Conservation (phyloP, 164 flowering plant species). For the Kalanchoe fedtschenkoi region DNA sequence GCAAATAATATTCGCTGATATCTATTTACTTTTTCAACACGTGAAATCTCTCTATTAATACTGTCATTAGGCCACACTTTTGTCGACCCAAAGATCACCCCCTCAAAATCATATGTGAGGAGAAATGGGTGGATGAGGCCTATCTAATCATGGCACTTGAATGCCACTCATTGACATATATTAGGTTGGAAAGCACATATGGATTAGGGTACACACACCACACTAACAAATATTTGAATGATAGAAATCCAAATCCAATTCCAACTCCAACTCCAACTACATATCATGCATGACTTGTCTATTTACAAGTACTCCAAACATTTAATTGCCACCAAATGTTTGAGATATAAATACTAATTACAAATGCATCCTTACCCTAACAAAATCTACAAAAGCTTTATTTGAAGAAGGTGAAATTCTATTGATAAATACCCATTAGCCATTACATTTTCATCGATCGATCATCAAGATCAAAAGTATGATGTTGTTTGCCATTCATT, state of each 20-base stretch:
- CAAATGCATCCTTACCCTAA: no score
- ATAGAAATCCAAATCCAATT: background rate
- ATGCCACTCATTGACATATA: conserved; percentile 4
- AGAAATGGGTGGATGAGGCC: background rate
- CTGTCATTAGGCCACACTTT: no score
- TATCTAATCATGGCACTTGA: conserved; percentile 2
- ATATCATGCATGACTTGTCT: background rate
- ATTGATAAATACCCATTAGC: no score
- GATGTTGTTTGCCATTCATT: conserved; percentile 4
- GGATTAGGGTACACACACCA: background rate
- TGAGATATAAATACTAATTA: no score
- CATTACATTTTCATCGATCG: background rate
- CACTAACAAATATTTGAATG: no score
- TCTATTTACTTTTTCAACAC: no score
- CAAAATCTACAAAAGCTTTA: no score
- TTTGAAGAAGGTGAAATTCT: no score
- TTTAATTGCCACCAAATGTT: background rate
- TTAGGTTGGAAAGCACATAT: conserved; percentile 4
- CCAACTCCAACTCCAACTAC: background rate
- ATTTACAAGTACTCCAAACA: background rate
- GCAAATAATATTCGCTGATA: no score
- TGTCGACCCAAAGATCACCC: no score
- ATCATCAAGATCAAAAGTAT: background rate
- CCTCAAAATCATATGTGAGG: no score
- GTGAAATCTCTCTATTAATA: no score